These are phyloP conservation scores for Xylaria nigripes DNA, from an alignment of 495 filamentous ascomycete species.

Conservation along the genomic window DNA sequence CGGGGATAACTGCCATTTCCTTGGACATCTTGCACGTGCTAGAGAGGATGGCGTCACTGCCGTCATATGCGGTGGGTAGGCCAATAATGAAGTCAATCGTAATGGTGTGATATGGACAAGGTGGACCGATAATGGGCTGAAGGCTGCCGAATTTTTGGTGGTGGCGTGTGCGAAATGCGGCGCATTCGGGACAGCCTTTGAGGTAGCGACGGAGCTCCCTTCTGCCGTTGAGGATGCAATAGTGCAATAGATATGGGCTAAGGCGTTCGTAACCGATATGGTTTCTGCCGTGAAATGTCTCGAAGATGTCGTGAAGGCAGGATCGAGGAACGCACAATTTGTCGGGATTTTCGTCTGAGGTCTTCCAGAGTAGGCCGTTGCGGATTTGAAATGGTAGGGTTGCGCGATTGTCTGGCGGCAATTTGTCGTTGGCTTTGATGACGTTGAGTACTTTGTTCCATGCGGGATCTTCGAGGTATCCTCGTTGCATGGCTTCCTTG, in stretches of 20 bases:
- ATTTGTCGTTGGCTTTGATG: background rate
- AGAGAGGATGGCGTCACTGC: background rate
- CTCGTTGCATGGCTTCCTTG: background rate
- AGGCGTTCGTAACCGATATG: background rate
- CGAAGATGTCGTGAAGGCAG: background rate
- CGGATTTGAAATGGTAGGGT: background rate
- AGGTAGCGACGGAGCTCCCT: background rate
- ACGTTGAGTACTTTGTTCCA: background rate
- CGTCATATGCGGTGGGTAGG: background rate
- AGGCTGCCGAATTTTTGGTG: background rate
- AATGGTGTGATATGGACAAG: background rate
- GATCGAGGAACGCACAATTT: background rate
- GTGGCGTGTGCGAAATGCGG: background rate
- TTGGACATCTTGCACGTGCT: background rate
- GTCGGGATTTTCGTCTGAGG: background rate
- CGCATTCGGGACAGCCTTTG: background rate
- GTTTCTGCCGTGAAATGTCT: background rate
- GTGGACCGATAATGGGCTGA: background rate
- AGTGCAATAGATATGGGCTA: no score
- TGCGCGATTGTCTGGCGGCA: background rate
- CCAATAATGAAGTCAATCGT: background rate
- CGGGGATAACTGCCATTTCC: background rate
- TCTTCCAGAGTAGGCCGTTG: background rate
- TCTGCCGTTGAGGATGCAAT: background rate
- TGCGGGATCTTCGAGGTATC: background rate